These are phyloP conservation scores for Xerocomus cyaneibrunnescens DNA, from an alignment of 1,284 basidiomycete genomes.

Conservation along the genomic window DNA sequence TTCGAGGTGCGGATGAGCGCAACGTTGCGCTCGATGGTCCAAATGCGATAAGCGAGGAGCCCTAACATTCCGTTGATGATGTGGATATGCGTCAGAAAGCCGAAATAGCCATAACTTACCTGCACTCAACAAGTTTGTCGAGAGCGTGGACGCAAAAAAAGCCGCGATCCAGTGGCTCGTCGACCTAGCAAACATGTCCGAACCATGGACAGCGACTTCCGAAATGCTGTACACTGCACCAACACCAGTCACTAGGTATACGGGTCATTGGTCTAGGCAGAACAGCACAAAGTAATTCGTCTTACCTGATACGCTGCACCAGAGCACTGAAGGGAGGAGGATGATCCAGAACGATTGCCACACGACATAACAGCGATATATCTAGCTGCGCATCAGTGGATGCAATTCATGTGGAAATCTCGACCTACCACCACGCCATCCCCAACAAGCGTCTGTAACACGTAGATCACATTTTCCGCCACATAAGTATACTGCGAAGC, in stretches of 20 bases:
- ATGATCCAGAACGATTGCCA: too few species aligned
- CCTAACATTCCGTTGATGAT: slow-evolving; percentile 1
- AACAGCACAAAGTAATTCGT: too few species aligned
- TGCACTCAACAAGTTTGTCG: slow-evolving; percentile 34
- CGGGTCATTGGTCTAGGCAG: too few species aligned
- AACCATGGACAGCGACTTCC: slow-evolving; percentile 12
- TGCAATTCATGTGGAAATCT: not conserved
- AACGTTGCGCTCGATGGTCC: slow-evolving; percentile 10
- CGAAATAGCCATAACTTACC: slow-evolving; percentile 20
- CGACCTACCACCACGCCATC: slow-evolving; percentile 4
- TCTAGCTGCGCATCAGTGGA: too few species aligned
- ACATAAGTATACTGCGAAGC: slow-evolving; percentile 19
- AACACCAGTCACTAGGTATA: too few species aligned
- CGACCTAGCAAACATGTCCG: slow-evolving; percentile 27
- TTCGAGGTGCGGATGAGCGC: not conserved
- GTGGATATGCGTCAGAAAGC: too few species aligned
- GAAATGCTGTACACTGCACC: slow-evolving; percentile 13
- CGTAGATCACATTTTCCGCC: slow-evolving; percentile 4
- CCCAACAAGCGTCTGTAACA: slow-evolving; percentile 20
- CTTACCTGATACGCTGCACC: too few species aligned
- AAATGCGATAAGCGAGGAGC: slow-evolving; percentile 18
- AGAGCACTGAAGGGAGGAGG: too few species aligned
- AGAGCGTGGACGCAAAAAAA: slow-evolving; percentile 31
- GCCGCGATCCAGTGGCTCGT: slow-evolving; percentile 35
- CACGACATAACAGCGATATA: too few species aligned